phyloP scores from a whole-genome alignment of 306 rosid genomes.

The Cicer chorassanicum region DNA sequence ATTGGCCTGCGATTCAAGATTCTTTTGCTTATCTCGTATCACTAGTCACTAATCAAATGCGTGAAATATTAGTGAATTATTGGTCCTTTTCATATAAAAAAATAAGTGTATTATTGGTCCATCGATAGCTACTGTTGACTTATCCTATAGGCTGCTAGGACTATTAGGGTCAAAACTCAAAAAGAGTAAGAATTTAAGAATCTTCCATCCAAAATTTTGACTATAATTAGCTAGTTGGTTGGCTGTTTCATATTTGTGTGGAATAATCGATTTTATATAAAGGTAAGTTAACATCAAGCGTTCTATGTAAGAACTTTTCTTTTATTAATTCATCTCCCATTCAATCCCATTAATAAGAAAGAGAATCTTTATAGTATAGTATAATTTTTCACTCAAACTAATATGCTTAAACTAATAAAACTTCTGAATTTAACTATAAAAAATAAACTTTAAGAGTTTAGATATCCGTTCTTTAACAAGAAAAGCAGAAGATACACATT shows the following conservation, averaged over 20 bases:
- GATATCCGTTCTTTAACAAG: too few relatives aligned
- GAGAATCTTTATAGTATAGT: too few relatives aligned
- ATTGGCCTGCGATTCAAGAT: constrained; percentile 29
- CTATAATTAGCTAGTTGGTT: neutral
- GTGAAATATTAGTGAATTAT: neutral
- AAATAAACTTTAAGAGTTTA: too few relatives aligned
- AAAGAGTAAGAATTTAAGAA: neutral
- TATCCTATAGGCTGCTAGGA: neutral
- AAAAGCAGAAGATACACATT: too few relatives aligned
- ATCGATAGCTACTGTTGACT: constrained; percentile 9
- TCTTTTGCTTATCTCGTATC: constrained; percentile 25
- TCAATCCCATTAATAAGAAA: too few relatives aligned
- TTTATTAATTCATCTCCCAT: too few relatives aligned
- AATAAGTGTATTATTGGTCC: constrained; percentile 41
- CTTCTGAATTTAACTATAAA: too few relatives aligned
- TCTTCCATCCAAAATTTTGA: constrained; percentile 1
- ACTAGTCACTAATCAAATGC: neutral
- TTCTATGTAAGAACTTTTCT: too few relatives aligned
- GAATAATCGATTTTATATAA: too few relatives aligned
- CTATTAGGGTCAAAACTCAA: neutral
- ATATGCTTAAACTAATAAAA: too few relatives aligned
- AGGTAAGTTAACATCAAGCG: too few relatives aligned
- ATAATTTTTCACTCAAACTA: too few relatives aligned
- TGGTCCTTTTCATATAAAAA: constrained; percentile 9
- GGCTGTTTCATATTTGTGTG: neutral